These are phyloP conservation scores for Limonium bicolor DNA, from an alignment of 148 eudicot genomes.

Conservation along the genomic window DNA sequence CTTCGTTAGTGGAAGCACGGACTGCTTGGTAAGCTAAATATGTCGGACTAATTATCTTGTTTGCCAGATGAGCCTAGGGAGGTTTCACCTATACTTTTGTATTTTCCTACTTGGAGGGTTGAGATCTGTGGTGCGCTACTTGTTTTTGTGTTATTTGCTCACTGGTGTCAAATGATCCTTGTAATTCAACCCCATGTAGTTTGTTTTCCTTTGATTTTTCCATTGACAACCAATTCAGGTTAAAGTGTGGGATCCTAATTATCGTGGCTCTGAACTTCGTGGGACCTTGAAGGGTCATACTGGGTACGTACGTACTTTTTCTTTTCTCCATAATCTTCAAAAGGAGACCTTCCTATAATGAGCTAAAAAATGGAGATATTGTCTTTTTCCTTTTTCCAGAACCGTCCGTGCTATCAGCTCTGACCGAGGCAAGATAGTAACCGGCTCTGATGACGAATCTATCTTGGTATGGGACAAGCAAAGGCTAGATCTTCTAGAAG, in stretches of 20 bases:
- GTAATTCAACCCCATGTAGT: too few relatives aligned
- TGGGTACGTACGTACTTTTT: constrained; percentile 34
- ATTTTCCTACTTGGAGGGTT: too few relatives aligned
- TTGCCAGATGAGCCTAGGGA: too few relatives aligned
- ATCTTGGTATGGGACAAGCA: constrained; percentile 97
- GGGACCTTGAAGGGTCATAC: constrained; percentile 94
- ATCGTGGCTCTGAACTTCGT: constrained; percentile 92
- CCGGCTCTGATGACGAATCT: constrained; percentile 91
- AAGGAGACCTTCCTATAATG: neutral
- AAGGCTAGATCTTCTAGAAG: constrained; percentile 79
- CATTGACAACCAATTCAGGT: too few relatives aligned
- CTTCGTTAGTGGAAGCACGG: constrained; percentile 97
- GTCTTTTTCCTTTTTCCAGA: too few relatives aligned
- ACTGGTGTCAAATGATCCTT: too few relatives aligned
- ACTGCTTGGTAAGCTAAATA: constrained; percentile 50
- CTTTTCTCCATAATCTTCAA: neutral
- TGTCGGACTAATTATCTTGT: neutral
- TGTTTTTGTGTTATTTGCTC: too few relatives aligned
- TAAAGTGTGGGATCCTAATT: constrained; percentile 96
- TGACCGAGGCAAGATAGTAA: constrained; percentile 76
- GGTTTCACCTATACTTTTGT: too few relatives aligned
- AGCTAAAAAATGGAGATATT: too few relatives aligned
- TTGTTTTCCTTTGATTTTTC: too few relatives aligned
- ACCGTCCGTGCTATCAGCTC: constrained; percentile 79
- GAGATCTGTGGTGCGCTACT: too few relatives aligned